These are phyloP conservation scores for Schwanniomyces polymorphus DNA, from an alignment of 805 yeast species.

Conservation along the genomic window DNA sequence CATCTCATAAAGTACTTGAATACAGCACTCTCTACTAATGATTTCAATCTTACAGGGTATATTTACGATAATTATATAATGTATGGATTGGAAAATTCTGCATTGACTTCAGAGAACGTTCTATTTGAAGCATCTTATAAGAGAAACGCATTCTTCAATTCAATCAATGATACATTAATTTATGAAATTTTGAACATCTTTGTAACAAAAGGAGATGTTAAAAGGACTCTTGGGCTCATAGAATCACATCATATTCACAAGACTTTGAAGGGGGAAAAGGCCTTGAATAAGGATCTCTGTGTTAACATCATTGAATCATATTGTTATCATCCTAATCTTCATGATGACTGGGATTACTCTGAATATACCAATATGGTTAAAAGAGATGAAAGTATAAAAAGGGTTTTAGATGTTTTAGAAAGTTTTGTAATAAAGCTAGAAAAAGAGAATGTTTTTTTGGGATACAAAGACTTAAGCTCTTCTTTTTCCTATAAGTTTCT, in stretches of 20 bases:
- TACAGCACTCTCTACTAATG: constrained; percentile 20
- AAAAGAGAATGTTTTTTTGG: constrained; percentile 8
- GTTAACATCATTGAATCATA: constrained; percentile 34
- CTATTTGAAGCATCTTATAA: constrained; percentile 13
- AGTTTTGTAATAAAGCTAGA: constrained; percentile 17
- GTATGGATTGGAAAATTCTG: constrained; percentile 21
- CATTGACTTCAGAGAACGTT: constrained; percentile 22
- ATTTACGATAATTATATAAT: constrained; percentile 30
- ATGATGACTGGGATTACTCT: constrained; percentile 7
- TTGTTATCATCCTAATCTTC: constrained; percentile 20
- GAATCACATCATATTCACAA: constrained; percentile 38
- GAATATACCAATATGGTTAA: constrained; percentile 4
- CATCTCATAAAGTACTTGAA: constrained; percentile 24
- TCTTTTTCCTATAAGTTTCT: constrained; percentile 29
- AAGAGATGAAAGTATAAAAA: constrained; percentile 18
- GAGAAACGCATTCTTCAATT: constrained; percentile 8
- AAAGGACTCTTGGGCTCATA: constrained; percentile 30
- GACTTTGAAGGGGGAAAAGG: constrained; percentile 28
- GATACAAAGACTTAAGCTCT: constrained; percentile 28
- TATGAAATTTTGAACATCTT: constrained; percentile 28
- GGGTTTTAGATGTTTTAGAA: constrained; percentile 32
- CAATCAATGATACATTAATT: constrained; percentile 22
- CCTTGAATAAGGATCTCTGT: constrained; percentile 32
- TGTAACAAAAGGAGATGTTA: constrained; percentile 37
- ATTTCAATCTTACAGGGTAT: constrained; percentile 26